Conservation (phyloP, 1,284 basidiomycete genomes). For the Sparassis latifolia region DNA sequence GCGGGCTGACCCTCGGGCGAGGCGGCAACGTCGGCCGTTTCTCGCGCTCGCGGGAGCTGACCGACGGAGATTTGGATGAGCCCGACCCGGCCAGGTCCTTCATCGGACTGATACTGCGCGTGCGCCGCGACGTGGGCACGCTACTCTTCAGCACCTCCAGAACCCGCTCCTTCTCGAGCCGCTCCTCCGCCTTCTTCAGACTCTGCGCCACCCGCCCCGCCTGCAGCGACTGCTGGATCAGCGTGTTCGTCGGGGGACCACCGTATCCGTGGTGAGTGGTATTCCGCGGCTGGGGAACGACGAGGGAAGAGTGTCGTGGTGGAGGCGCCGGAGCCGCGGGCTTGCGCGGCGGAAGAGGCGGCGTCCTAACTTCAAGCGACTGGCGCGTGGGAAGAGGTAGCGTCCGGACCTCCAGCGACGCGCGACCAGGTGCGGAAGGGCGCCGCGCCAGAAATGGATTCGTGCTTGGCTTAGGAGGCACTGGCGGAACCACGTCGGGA, state of each 20-base stretch:
- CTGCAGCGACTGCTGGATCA: slow-evolving; percentile 66
- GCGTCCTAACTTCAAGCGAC: slow-evolving; percentile 12
- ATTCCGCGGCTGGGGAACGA: slow-evolving; percentile 7
- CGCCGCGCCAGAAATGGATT: slow-evolving; percentile 31
- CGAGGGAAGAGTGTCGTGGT: slow-evolving; percentile 22
- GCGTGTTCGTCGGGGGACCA: slow-evolving; percentile 15
- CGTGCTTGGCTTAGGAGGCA: slow-evolving; percentile 24
- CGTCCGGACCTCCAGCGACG: slow-evolving; percentile 1
- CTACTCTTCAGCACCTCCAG: slow-evolving; percentile 55
- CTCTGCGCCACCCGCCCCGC: slow-evolving; percentile 63
- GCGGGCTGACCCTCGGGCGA: slow-evolving; percentile 22
- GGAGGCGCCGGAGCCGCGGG: slow-evolving; percentile 19
- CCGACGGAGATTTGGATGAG: slow-evolving; percentile 10
- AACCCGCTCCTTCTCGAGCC: slow-evolving; percentile 63
- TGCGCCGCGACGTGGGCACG: slow-evolving; percentile 9
- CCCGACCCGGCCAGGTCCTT: slow-evolving; percentile 15
- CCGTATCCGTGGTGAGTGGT: slow-evolving; percentile 10
- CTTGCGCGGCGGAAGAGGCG: slow-evolving; percentile 28
- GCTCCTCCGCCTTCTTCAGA: slow-evolving; percentile 59
- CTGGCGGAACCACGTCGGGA: slow-evolving; percentile 8
- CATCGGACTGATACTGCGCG: slow-evolving; percentile 25
- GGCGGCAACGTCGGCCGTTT: slow-evolving; percentile 26
- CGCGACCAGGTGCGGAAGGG: slow-evolving; percentile 7
- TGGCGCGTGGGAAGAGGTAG: slow-evolving; percentile 5
- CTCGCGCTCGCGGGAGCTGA: slow-evolving; percentile 9